Evolutionary conservation across 2,329 filamentous ascomycete genomes (phyloP), one percentile per base, ranked within the genome.

Genomic region (Ophiosphaerella herpotricha): DNA sequence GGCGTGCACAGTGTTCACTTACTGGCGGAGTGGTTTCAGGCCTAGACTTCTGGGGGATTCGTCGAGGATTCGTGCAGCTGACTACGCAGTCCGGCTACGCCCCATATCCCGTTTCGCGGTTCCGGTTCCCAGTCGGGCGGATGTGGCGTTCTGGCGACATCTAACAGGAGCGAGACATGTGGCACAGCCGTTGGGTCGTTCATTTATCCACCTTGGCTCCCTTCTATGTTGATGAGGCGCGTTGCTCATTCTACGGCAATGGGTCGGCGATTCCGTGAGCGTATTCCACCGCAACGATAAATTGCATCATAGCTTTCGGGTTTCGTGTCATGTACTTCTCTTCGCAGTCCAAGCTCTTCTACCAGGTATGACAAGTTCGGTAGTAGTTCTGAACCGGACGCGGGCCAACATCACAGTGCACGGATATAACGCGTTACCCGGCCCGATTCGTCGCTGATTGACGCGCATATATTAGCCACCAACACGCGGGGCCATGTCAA

Each of bases 401-500:
- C 35, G 26, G 29, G 34, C 36, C 36, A 46, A 24, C 36, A 41
- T 43, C 12, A 16, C 26, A 21, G 13, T 42, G 33, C 33, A 42
- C 38, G 37, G 18, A 4, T 41, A 29, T 38, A 21, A 23, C n/a
- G 31, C n/a, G n/a, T 18, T 26, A 31, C 36, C 23, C 24, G 21
- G 12, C 42, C 46, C 38, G 40, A 48, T 52, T 42, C 42, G 50
- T 49, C 50, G 24, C 37, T 42, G 50, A 41, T 38, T 42, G 35
- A 43, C 42, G 21, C 41, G 37, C 41, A 34, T 38, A 41, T 49
- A 50, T 49, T 42, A 55, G 6, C 38, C 43, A 46, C 51, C 54
- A 57, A 55, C 48, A 55, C 46, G 48, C 48, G 44, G 52, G 54
- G 48, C 51, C 33, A 38, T 48, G 34, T 43, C 48, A 46, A 50